A percentile compares a stretch with the other conserved stretches of the same genome.
These are phyloP conservation scores for Lepidium didymum DNA, from an alignment of 345 rosid genomes.

Conservation along the genomic window DNA sequence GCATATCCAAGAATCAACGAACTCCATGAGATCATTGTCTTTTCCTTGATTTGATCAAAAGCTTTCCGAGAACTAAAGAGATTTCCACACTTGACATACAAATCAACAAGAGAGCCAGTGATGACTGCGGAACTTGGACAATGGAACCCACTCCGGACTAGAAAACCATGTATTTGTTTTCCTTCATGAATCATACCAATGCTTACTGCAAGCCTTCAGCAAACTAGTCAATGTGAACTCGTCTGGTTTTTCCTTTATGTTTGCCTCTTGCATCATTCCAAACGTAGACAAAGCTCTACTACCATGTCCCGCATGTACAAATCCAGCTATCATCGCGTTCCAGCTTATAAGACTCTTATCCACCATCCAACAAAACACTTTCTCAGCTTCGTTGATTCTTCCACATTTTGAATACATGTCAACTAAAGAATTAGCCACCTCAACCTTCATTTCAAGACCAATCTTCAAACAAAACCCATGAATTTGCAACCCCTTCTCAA, in stretches of 20 bases:
- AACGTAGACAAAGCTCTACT: slow-evolving; percentile 58
- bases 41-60: slow-evolving; percentile 47
- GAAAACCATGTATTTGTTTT: slow-evolving; percentile 53
- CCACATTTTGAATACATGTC: slow-evolving; percentile 86
- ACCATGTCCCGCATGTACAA: slow-evolving; percentile 39
- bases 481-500: slow-evolving; percentile 51
- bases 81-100: slow-evolving; percentile 65
- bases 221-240: slow-evolving; percentile 63
- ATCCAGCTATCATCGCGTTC: slow-evolving; percentile 76
- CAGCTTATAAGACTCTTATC: slow-evolving; percentile 52
- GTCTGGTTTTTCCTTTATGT: slow-evolving; percentile 42
- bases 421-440: slow-evolving; percentile 68
- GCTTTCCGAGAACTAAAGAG: slow-evolving; percentile 47
- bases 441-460: slow-evolving; percentile 43
- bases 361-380: slow-evolving; percentile 41
- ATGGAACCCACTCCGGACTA: slow-evolving; percentile 53
- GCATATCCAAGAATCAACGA: slow-evolving; percentile 77
- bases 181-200: slow-evolving; percentile 48
- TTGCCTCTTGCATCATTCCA: slow-evolving; percentile 36
- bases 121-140: slow-evolving; percentile 32
- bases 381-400: slow-evolving; percentile 45
- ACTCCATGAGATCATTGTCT: slow-evolving; percentile 69
- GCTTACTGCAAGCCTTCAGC: slow-evolving; percentile 57
- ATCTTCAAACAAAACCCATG: slow-evolving; percentile 53
- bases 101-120: slow-evolving; percentile 66